Percentiles rank a stretch among this genome's conserved stretches.
Evolutionary conservation across 768 basidiomycete species (phyloP).

Genomic region (Amanita rubescens): DNA sequence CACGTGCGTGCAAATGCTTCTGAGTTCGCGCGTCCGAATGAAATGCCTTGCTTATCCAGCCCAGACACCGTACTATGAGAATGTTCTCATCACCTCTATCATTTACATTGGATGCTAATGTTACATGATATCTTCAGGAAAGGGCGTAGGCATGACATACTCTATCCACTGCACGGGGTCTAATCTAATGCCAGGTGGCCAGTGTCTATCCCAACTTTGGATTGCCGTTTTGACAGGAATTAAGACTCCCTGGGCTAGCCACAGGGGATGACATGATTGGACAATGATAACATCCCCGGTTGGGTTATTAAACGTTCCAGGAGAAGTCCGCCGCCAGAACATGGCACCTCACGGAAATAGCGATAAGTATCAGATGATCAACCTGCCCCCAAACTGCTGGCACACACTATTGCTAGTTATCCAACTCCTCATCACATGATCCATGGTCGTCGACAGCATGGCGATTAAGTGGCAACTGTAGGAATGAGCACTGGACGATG

Average conservation of each 20-base stretch:
- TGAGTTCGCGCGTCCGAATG: no score
- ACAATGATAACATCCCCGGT: background rate
- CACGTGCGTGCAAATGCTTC: no score
- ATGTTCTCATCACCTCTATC: background rate
- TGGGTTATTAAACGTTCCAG: background rate
- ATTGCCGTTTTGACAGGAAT: background rate
- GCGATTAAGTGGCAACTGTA: background rate
- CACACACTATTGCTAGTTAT: background rate
- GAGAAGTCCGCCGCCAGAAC: background rate
- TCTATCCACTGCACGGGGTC: background rate
- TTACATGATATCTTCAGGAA: background rate
- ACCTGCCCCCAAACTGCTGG: background rate
- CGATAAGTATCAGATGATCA: background rate
- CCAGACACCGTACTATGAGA: no score
- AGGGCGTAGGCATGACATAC: background rate
- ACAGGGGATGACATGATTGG: background rate
- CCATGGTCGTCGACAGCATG: background rate
- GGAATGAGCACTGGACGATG: background rate
- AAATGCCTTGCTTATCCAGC: background rate
- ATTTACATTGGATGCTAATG: background rate
- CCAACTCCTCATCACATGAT: background rate
- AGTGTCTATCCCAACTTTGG: background rate
- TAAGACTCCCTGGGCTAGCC: background rate
- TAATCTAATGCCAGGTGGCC: background rate
- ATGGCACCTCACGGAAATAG: background rate